phyloP scores from a whole-genome alignment of 331 rosid genomes.

The Malus hybrid region DNA sequence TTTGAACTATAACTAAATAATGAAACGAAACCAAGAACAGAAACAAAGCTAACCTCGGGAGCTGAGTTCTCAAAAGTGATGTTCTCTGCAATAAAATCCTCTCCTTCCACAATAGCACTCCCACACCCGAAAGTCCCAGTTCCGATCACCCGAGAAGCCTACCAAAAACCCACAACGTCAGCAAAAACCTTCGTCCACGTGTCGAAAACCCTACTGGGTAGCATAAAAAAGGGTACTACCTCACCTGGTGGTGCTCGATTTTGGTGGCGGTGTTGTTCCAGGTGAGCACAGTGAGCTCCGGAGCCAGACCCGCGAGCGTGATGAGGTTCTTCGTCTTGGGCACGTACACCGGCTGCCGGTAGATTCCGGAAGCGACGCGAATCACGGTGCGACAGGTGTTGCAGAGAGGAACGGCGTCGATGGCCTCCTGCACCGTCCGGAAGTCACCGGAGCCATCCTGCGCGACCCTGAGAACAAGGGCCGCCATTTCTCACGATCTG shows the following conservation, averaged over 20 bases:
- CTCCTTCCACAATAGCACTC: constrained; percentile 82
- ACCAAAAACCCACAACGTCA: constrained; percentile 1
- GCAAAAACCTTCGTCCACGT: neutral
- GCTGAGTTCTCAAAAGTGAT: constrained; percentile 85
- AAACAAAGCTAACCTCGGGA: constrained; percentile 50
- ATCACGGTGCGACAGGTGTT: constrained; percentile 67
- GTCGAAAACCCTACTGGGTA: constrained; percentile 1
- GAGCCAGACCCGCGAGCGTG: constrained; percentile 52
- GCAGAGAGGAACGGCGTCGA: constrained; percentile 72
- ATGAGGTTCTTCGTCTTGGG: constrained; percentile 87
- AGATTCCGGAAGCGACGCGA: constrained; percentile 61
- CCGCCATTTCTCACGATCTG: constrained; percentile 38
- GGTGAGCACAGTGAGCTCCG: constrained; percentile 65
- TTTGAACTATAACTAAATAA: neutral
- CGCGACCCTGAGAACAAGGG: constrained; percentile 44
- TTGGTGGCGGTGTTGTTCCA: constrained; percentile 82
- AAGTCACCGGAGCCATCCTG: constrained; percentile 67
- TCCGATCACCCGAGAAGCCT: constrained; percentile 65
- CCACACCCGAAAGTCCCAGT: constrained; percentile 95
- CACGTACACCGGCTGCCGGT: constrained; percentile 70
- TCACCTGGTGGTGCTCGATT: constrained; percentile 69
- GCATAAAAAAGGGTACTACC: neutral
- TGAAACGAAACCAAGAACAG: neutral
- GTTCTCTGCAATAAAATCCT: constrained; percentile 88
- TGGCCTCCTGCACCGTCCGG: constrained; percentile 76